A percentile compares a stretch with the other conserved stretches of the same genome.
Evolutionary conservation across 164 flowering plant species (phyloP).

Genomic region (Buxus sempervirens): DNA sequence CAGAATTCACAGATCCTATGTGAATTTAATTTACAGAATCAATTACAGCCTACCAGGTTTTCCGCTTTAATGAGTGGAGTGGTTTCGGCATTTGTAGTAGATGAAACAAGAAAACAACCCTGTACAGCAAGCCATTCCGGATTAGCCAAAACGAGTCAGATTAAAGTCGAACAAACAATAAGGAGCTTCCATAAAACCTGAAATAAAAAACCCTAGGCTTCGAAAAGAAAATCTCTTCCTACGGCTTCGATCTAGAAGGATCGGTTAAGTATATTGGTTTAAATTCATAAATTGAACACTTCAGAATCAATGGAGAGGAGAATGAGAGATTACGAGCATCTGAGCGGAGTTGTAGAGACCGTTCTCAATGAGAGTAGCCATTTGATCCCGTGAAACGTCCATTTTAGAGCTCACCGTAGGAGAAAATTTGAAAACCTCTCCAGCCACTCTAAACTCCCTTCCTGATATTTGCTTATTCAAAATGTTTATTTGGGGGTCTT

Average conservation of each 20-base stretch:
- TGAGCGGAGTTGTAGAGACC: conserved; percentile 77
- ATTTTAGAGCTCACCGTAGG: conserved; percentile 18
- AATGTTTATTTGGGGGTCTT: too few relatives aligned
- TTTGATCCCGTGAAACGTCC: conserved; percentile 84
- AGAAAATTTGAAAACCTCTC: too few relatives aligned
- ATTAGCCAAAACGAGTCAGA: background rate
- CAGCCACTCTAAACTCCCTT: too few relatives aligned
- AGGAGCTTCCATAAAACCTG: background rate
- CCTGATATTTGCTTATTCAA: too few relatives aligned
- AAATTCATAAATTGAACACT: too few relatives aligned
- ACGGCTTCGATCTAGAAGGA: background rate
- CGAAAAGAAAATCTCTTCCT: background rate
- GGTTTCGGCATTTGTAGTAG: conserved; percentile 54
- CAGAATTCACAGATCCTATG: background rate
- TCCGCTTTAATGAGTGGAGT: conserved; percentile 72
- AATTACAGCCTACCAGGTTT: conserved; percentile 44
- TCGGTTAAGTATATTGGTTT: too few relatives aligned
- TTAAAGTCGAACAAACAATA: background rate
- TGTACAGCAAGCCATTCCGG: conserved; percentile 9
- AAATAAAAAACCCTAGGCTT: background rate
- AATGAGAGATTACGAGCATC: conserved; percentile 48
- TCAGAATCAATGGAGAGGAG: background rate
- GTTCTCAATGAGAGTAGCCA: conserved; percentile 62
- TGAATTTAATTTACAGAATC: background rate
- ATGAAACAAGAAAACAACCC: conserved; percentile 87